Base-by-base conservation (phyloP, 2,329 filamentous ascomycete species). In the Pseudocercospora ulei region DNA sequence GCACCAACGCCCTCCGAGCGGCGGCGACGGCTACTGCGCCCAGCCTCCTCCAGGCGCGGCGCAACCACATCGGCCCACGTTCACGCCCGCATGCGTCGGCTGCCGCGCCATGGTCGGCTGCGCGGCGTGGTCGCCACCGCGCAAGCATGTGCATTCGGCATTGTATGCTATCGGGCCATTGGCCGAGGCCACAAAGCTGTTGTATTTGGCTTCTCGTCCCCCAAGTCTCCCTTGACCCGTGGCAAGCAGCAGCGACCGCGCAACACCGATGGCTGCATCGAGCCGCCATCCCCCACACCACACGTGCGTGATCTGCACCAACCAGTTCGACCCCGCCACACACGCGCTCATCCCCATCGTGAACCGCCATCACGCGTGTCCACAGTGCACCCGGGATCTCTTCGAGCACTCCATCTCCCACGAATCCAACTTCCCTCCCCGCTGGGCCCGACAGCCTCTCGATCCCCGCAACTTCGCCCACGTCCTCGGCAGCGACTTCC, bases 361-460 rank as follows among this genome's bases (percentile, higher is more conserved):
- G 8, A 13, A 33, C 9, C n/a, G n/a, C n/a, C 18, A 37, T 16
- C 28, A 13, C 9, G 30, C 44, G 6, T 49, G 49, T 29, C 27
- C 23, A 8, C 25, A 33, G 7, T 49, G 49, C 24, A 24, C 49
- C 26, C 26, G 33, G 8, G 22, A 35, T n/a, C 19, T 49, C n/a
- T 52, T 52, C 36, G 39, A 44, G 7, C 20, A 29, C 7, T 35
- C 50, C 4, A 40, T 49, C 4, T 12, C 11, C 2, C 7, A 40
- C 8, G 46, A 46, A 17, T 16, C 27, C 1, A 38, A 41, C 13
- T 52, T 44, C 18, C 50, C 50, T 7, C 48, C 50, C 2, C 18
- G 22, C 20, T 51, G 46, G 46, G 44, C 38, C 4, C 27, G 27
- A 2, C 23, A 33, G 16, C 17, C 13, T 5, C 44, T 51, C 14